A percentile compares a stretch with the other conserved stretches of the same genome.
These are phyloP conservation scores for Alternaria ventricosa DNA, from an alignment of 2,329 filamentous ascomycete species.

Conservation along the genomic window DNA sequence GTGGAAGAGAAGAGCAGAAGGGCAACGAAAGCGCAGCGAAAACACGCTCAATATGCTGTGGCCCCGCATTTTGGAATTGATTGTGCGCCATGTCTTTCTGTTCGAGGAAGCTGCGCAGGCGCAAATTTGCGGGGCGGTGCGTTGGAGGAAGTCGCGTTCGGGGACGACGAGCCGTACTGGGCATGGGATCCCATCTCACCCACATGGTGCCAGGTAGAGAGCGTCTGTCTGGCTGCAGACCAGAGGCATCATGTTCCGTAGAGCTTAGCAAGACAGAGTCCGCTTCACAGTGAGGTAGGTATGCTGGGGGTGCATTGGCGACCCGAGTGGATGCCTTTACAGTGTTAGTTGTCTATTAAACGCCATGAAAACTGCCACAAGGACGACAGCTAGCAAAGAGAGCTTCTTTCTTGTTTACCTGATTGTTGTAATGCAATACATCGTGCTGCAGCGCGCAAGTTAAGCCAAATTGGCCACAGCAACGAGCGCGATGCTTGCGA, in stretches of 20 bases:
- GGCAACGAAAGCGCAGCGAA: background rate
- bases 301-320: background rate
- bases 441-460: background rate
- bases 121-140: background rate
- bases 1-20: background rate
- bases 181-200: background rate
- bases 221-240: background rate
- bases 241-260: background rate
- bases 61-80: background rate
- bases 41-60: background rate
- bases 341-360: background rate
- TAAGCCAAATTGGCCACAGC: background rate
- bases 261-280: background rate
- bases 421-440: background rate
- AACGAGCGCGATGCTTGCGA: background rate
- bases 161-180: background rate
- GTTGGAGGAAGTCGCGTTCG: background rate
- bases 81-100: background rate
- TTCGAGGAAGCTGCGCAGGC: background rate
- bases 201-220: background rate
- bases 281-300: background rate
- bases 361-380: background rate
- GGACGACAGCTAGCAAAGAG: background rate
- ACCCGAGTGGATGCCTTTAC: background rate
- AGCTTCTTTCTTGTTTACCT: background rate